Evolutionary conservation across 129 eudicot genomes (phyloP), one percentile per base, ranked within the genome.

Genomic region (Saposhnikovia divaricata): DNA sequence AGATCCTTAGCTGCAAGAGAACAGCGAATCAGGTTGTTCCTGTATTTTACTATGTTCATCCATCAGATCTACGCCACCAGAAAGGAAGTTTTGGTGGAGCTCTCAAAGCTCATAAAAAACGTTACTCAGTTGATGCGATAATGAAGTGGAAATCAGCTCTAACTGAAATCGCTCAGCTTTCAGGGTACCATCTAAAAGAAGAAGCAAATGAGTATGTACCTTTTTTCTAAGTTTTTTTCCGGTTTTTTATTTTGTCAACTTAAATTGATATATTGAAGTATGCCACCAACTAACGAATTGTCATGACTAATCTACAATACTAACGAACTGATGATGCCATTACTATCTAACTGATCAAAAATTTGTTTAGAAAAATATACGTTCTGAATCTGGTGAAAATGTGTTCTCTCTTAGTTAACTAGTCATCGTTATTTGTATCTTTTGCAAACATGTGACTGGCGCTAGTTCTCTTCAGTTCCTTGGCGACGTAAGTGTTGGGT

Each of bases 141-240:
- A 15, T 69, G 28, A 15, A 37, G 55, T 82, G 85, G 85, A 51
- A 71, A 51, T 9, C 47, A 5, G 81, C 65, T 18, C 73, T 82
- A 7, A 51, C 37, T 1, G 59, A 77, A 9, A 31, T 69, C 2
- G 72, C 80, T 66, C 23, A 76, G 25, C 28, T 69, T 50, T 59
- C 81, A 13, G 72, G 85, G 69, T 76, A 44, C 48, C 74, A 69
- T 37, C 7, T 31, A 1, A 5, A 16, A 31, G 0, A 31, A 34
- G 12, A 6, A 0, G 25, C 23, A 37, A 16, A 37, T 0, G 74
- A 15, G 74, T 69, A 37, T 15, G 74, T 34, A 6, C 9, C 74
- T 34, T 34, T 34, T 34, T 34, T 34, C 2, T 0, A 34, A 34
- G 37, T 34, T 34, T 34, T 34, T 34, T 34, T 34, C 37, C 37